Base-by-base conservation (phyloP, 345 rosid species). In the Aquilaria malaccensis region DNA sequence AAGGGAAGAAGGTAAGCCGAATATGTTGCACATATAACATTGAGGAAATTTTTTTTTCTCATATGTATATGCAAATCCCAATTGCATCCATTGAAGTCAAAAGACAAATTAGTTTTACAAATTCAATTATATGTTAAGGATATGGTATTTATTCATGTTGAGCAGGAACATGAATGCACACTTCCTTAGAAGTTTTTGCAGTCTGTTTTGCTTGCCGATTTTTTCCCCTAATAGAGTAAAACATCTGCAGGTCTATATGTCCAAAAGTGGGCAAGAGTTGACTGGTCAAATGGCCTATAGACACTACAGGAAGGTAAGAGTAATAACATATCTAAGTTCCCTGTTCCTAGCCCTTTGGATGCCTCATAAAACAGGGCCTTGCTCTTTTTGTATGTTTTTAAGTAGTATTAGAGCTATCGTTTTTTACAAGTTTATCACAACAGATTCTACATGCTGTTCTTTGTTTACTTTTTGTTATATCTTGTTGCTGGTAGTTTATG, bases 241-340 rank as follows among this genome's bases (percentile, higher is more conserved):
- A 9, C 52, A 51, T 52, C 30, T 67, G 72, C 79, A 92, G 99
- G 90, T 93, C 63, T 93, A 85, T 56, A 65, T 87, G 45, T 70
- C 91, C 46, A 76, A 67, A 73, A 77, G 41, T 57, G 95, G 97
- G 55, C 87, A 86, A 70, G 99, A 94, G 80, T 65, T 88, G 67
- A 63, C 96, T 0, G 99, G 99, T 58, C 84, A 62, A 68, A 67
- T 72, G 54, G 99, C 97, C 43, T 90, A 90, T 72, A 85, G 86
- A 72, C 76, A 74, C 55, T 90, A 82, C 77, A 77, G 71, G 80
- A 94, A 82, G 95, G 98, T 87, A 60, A 74, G 64, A 70, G 11
- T 33, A 22, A 63, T 9, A 53, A 50, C 52, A 49, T 9, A 2
- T 41, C 57, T 64, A n/a, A 45, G 2, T 10, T 48, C 15, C 47